Evolutionary conservation across 2,329 filamentous ascomycete species (phyloP).

Genomic region (Tolypocladium pustulatum): DNA sequence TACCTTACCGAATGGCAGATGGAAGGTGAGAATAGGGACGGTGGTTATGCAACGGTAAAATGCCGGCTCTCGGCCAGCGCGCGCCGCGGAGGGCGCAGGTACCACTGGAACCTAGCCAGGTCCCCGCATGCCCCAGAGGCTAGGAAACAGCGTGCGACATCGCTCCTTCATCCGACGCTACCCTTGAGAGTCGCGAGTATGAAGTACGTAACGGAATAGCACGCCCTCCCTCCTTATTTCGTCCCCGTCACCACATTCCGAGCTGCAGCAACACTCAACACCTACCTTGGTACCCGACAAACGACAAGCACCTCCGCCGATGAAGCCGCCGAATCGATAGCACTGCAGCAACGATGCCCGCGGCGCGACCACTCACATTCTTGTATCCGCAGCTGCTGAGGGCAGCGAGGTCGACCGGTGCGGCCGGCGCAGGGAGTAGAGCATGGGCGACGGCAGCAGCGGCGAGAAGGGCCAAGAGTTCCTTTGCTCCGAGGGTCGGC

Average conservation of each 20-base stretch:
- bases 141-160: background rate
- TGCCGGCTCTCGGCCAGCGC: background rate
- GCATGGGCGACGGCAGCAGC: constrained; percentile 32
- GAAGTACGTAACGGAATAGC: background rate
- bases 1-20: background rate
- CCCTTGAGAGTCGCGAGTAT: background rate
- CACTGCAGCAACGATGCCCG: constrained; percentile 38
- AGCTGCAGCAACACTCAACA: background rate
- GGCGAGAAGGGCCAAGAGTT: constrained; percentile 28
- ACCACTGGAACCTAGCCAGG: background rate
- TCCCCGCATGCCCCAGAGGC: background rate
- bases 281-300: background rate
- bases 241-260: background rate
- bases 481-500: constrained; percentile 45
- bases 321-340: background rate
- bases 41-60: background rate
- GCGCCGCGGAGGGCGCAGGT: background rate
- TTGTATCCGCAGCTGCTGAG: constrained; percentile 59
- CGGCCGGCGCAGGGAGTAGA: constrained; percentile 1
- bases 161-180: background rate
- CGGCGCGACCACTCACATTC: constrained; percentile 50
- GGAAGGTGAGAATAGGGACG: background rate
- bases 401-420: constrained; percentile 17
- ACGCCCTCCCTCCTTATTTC: background rate
- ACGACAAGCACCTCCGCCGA: background rate